A percentile compares a stretch with the other conserved stretches of the same genome.
Evolutionary conservation across 78 protist species (phyloP).

Genomic region (Emiliania huxleyi): DNA sequence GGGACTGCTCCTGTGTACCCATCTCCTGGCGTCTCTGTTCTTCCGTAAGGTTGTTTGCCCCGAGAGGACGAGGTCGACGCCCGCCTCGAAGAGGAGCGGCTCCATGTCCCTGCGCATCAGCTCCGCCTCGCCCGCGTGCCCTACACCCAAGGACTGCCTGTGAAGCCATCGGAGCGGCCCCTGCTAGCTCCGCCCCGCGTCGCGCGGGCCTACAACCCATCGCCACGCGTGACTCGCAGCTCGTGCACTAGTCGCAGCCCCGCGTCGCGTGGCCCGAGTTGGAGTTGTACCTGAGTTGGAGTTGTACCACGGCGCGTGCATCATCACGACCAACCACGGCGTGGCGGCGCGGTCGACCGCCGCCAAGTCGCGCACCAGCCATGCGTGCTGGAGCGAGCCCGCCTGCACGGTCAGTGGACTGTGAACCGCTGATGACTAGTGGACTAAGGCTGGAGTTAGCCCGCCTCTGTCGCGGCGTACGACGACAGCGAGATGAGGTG

Average conservation of each 20-base stretch:
- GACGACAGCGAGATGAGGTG: background rate
- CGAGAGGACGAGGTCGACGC: conserved; percentile 34
- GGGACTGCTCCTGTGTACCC: too few species aligned
- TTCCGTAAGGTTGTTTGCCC: too few species aligned
- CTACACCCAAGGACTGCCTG: too few species aligned
- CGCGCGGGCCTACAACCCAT: too few species aligned
- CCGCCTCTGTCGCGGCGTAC: background rate
- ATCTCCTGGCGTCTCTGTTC: too few species aligned
- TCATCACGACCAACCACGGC: conserved; percentile 32
- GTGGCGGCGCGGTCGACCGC: background rate
- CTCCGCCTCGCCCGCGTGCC: background rate
- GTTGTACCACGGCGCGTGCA: conserved; percentile 22
- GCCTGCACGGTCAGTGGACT: too few species aligned
- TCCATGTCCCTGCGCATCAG: conserved; percentile 30
- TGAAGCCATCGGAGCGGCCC: too few species aligned
- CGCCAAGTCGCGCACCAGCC: background rate
- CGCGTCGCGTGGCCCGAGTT: too few species aligned
- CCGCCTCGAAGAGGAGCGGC: background rate
- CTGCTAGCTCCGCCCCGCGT: too few species aligned
- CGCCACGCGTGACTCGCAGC: too few species aligned
- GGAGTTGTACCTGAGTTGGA: background rate
- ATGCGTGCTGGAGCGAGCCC: conserved; percentile 7
- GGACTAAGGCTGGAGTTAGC: background rate
- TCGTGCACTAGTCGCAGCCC: too few species aligned
- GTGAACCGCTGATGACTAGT: too few species aligned